A percentile compares a stretch with the other conserved stretches of the same genome.
These are phyloP conservation scores for Hypoxylon fragiforme DNA, from an alignment of 495 filamentous ascomycete species.

Conservation along the genomic window DNA sequence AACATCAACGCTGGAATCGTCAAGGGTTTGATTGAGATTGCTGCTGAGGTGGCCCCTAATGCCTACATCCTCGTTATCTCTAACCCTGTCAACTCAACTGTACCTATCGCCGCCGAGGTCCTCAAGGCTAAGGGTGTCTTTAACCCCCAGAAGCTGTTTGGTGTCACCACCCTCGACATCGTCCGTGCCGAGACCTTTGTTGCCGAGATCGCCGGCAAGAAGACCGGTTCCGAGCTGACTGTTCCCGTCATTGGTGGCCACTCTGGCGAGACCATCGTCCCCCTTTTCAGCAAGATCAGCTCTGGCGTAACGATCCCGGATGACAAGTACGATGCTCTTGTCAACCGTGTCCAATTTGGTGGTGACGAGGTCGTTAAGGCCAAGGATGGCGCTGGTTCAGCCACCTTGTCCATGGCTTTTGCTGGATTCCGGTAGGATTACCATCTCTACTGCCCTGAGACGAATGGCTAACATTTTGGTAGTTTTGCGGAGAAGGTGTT, in stretches of 20 bases:
- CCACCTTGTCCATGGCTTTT: constrained; percentile 96
- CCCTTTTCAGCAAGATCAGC: constrained; percentile 88
- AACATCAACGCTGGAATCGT: constrained; percentile 97
- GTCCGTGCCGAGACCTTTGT: constrained; percentile 98
- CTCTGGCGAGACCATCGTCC: constrained; percentile 96
- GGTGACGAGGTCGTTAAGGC: constrained; percentile 98
- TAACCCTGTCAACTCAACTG: constrained; percentile 98
- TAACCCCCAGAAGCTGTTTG: constrained; percentile 90
- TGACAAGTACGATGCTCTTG: constrained; percentile 82
- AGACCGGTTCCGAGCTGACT: constrained; percentile 75
- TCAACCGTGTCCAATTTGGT: constrained; percentile 96
- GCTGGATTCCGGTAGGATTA: constrained; percentile 79
- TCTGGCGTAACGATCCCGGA: constrained; percentile 77
- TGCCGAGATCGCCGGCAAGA: constrained; percentile 77
- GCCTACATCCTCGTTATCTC: constrained; percentile 96
- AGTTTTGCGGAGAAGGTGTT: constrained; percentile 93
- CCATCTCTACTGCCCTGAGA: not conserved
- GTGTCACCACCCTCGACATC: constrained; percentile 97
- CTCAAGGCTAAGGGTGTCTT: constrained; percentile 92
- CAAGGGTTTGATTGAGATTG: constrained; percentile 78
- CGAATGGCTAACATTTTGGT: constrained; percentile 17
- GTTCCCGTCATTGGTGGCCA: constrained; percentile 97
- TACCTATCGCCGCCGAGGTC: constrained; percentile 95
- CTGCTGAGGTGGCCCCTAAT: constrained; percentile 85
- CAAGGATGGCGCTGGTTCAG: constrained; percentile 93